Percentiles rank a stretch among this genome's conserved stretches.
Conservation (phyloP, 2,329 filamentous ascomycete genomes). For the Torrubiella hemipterigena region DNA sequence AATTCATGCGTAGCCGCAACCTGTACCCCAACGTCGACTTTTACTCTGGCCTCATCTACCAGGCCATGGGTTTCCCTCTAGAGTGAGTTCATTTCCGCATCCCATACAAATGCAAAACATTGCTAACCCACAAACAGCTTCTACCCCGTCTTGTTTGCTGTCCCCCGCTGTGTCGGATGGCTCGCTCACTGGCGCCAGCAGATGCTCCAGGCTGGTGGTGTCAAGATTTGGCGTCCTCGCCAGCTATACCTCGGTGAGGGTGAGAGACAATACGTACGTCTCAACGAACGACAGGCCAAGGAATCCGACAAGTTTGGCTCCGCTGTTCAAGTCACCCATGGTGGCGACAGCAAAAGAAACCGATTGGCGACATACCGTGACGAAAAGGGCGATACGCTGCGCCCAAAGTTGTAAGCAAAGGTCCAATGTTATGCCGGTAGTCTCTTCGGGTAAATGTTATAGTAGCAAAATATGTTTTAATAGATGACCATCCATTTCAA, state of each 20-base stretch:
- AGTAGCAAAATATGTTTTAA: too few relatives aligned
- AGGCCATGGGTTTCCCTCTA: conserved; percentile 39
- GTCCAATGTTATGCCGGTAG: too few relatives aligned
- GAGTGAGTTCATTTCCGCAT: conserved; percentile 17
- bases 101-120: not conserved
- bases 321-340: conserved; percentile 23
- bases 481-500: too few relatives aligned
- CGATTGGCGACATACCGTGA: conserved; percentile 26
- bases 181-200: conserved; percentile 39
- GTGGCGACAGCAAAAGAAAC: conserved; percentile 29
- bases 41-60: conserved; percentile 39
- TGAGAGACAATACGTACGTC: conserved; percentile 30
- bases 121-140: conserved; percentile 17
- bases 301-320: conserved; percentile 20
- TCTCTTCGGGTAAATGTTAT: too few relatives aligned
- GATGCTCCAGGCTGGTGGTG: conserved; percentile 31
- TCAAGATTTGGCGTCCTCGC: conserved; percentile 38
- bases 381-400: conserved; percentile 19
- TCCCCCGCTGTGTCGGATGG: conserved; percentile 38
- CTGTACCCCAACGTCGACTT: conserved; percentile 41
- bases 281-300: conserved; percentile 19
- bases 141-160: conserved; percentile 38
- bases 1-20: conserved; percentile 35
- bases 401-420: conserved; percentile 12
- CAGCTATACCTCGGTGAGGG: conserved; percentile 35